Percentiles rank a stretch among this genome's conserved stretches.
These are phyloP conservation scores for Jaenimonas drosophilae DNA, from an alignment of 208 protist genomes.

Conservation along the genomic window DNA sequence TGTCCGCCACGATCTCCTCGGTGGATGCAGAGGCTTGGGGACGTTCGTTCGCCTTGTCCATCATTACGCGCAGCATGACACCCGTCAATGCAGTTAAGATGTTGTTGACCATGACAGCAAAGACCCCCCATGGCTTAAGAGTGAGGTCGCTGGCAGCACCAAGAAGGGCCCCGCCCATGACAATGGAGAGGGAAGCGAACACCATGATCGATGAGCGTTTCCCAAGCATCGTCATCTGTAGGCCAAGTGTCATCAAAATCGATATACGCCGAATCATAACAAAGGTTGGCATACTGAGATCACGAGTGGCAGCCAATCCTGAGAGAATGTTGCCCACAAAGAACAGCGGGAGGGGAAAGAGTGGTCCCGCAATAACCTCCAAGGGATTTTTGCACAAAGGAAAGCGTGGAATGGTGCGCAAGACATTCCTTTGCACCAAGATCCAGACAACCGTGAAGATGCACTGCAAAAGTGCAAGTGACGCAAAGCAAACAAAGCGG, in stretches of 20 bases:
- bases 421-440: constrained; percentile 2
- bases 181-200: constrained; percentile 7
- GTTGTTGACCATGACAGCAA: constrained; percentile 21
- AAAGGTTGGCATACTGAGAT: constrained; percentile 27
- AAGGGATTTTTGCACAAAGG: constrained; percentile 4
- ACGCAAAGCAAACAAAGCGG: constrained; percentile 17
- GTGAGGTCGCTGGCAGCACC: constrained; percentile 7
- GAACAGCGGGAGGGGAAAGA: constrained; percentile 23
- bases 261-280: constrained; percentile 24
- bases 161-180: constrained; percentile 14
- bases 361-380: constrained; percentile 5
- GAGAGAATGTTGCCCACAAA: constrained; percentile 24
- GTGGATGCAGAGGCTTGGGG: too few relatives aligned
- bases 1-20: too few relatives aligned
- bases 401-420: constrained; percentile 4
- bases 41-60: too few relatives aligned
- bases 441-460: constrained; percentile 3
- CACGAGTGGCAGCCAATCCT: constrained; percentile 18
- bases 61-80: constrained; percentile 11
- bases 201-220: constrained; percentile 2
- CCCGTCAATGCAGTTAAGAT: constrained; percentile 16
- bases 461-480: constrained; percentile 22
- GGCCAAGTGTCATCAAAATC: constrained; percentile 20
- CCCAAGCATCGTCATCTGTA: constrained; percentile 9
- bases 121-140: constrained; percentile 3